These are phyloP conservation scores for Rubus idaeus DNA, from an alignment of 306 rosid species.

Conservation along the genomic window DNA sequence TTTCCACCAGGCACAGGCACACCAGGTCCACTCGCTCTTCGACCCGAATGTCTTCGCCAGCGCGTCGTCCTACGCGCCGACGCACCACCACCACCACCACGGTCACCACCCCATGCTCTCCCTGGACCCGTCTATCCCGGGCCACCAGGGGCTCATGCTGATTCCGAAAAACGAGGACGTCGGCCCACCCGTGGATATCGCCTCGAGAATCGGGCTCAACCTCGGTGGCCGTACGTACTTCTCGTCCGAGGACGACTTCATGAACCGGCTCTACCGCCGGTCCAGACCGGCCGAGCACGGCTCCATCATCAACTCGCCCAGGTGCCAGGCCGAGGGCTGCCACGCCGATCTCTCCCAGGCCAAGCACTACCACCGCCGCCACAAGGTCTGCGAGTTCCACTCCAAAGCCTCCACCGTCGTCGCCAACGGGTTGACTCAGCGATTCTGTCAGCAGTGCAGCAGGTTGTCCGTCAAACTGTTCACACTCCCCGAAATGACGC, in stretches of 20 bases:
- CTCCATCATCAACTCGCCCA: conserved; percentile 47
- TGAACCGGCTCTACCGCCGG: conserved; percentile 82
- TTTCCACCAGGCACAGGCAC: conserved; percentile 32
- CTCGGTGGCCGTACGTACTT: conserved; percentile 89
- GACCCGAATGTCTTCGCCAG: conserved; percentile 63
- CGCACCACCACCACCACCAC: conserved; percentile 42
- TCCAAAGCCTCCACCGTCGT: conserved; percentile 92
- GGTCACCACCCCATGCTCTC: conserved; percentile 48
- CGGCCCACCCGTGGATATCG: conserved; percentile 52
- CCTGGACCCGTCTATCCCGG: conserved; percentile 53
- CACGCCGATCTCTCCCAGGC: conserved; percentile 86
- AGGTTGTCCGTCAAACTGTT: conserved; percentile 41
- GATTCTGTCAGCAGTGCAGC: conserved; percentile 99
- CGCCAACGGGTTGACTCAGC: conserved; percentile 95
- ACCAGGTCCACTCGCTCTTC: conserved; percentile 39
- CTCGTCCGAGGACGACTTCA: conserved; percentile 76
- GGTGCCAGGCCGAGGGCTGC: conserved; percentile 98
- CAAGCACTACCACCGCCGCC: conserved; percentile 97
- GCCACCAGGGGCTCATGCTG: conserved; percentile 39
- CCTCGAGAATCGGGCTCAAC: conserved; percentile 83
- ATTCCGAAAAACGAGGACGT: conserved; percentile 71
- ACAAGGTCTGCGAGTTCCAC: conserved; percentile 97
- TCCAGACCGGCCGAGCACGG: conserved; percentile 54
- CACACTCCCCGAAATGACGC: not conserved
- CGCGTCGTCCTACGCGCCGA: conserved; percentile 44